Conservation (phyloP, 768 basidiomycete species). For the Tremella yokohamensis region DNA sequence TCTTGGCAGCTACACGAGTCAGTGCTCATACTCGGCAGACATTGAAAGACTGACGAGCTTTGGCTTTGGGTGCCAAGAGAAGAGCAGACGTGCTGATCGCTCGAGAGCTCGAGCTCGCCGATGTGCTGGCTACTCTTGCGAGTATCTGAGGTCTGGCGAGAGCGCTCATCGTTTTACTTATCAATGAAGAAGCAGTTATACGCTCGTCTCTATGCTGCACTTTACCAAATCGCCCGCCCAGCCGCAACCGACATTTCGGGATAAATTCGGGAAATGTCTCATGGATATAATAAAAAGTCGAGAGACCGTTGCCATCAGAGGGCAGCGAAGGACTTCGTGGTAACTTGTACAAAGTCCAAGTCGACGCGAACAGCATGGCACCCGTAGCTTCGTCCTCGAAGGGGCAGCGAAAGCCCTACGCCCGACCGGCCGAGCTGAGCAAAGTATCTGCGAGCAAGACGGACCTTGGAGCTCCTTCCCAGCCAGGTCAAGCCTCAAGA, state of each 20-base stretch:
- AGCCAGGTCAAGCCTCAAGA: conserved; percentile 62
- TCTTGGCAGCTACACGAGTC: conserved; percentile 9
- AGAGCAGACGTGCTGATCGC: conserved; percentile 5
- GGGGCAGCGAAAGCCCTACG: not conserved
- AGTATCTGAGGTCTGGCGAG: not conserved
- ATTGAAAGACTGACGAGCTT: conserved; percentile 8
- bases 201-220: no score
- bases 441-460: not conserved
- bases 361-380: conserved; percentile 2
- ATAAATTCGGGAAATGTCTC: not conserved
- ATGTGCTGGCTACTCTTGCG: not conserved
- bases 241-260: not conserved
- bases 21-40: no score
- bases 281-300: no score
- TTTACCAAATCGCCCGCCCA: no score
- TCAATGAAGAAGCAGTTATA: no score
- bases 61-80: conserved; percentile 11
- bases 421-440: not conserved
- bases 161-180: not conserved
- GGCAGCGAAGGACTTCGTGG: no score
- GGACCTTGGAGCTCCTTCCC: conserved; percentile 51
- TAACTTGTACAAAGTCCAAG: no score
- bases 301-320: no score
- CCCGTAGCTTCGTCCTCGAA: not conserved
- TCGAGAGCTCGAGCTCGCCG: not conserved